These are phyloP conservation scores for Alternaria consortialis DNA, from an alignment of 2,329 filamentous ascomycete species.

Conservation along the genomic window DNA sequence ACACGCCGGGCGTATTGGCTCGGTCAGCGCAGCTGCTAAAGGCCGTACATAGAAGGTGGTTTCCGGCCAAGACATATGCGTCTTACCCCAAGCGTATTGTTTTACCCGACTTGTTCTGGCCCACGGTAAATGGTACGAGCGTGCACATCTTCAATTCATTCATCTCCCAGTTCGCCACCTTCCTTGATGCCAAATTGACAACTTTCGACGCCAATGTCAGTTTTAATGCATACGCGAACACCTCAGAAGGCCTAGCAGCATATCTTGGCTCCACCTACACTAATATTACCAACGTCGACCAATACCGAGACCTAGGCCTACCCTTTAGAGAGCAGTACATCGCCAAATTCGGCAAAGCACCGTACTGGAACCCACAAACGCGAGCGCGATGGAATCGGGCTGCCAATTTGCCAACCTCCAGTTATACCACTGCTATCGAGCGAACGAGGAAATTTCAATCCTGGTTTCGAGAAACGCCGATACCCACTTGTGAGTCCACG, in stretches of 20 bases:
- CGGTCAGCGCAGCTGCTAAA: conserved; percentile 23
- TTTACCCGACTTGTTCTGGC: conserved; percentile 22
- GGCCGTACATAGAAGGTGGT: conserved; percentile 17
- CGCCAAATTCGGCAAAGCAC: conserved; percentile 17
- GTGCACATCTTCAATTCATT: conserved; percentile 18
- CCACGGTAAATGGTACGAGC: conserved; percentile 18
- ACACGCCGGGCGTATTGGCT: conserved; percentile 23
- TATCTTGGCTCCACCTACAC: conserved; percentile 23
- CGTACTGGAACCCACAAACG: conserved; percentile 23
- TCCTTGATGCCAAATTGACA: conserved; percentile 13
- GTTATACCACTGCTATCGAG: conserved; percentile 12
- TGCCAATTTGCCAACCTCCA: conserved; percentile 10
- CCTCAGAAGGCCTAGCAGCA: conserved; percentile 10
- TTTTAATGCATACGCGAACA: conserved; percentile 20
- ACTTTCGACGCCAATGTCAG: conserved; percentile 15
- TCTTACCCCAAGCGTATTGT: conserved; percentile 17
- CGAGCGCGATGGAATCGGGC: conserved; percentile 16
- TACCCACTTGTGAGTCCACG: conserved; percentile 16
- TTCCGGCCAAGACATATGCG: conserved; percentile 10
- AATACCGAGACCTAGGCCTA: conserved; percentile 15
- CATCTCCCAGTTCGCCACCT: conserved; percentile 14
- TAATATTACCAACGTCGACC: conserved; percentile 24
- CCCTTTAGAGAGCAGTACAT: conserved; percentile 17
- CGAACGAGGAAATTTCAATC: conserved; percentile 9
- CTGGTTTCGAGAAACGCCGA: conserved; percentile 15